Evolutionary conservation across 2,329 filamentous ascomycete genomes (phyloP).

Genomic region (Pseudocercospora musae): DNA sequence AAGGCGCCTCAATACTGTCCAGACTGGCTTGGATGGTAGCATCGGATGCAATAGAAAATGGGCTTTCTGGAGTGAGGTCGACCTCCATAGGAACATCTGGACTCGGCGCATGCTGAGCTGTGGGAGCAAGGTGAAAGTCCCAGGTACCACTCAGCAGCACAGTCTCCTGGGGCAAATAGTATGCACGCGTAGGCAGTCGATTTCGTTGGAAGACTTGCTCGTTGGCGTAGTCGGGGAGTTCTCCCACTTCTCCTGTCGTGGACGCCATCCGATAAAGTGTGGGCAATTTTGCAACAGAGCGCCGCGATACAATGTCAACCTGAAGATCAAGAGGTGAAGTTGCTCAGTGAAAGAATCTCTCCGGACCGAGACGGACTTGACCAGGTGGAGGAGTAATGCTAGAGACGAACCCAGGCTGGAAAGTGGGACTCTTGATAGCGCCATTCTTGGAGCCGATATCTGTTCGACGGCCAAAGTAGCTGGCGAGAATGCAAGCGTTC

Average conservation of each 20-base stretch:
- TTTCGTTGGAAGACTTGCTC: constrained; percentile 19
- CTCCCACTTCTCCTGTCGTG: background rate
- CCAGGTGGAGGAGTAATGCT: background rate
- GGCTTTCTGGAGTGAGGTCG: constrained; percentile 1
- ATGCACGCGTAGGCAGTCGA: constrained; percentile 14
- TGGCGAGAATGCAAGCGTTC: background rate
- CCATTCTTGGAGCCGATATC: constrained; percentile 1
- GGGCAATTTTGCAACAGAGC: background rate
- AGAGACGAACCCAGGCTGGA: background rate
- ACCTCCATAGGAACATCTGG: background rate
- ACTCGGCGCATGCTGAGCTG: constrained; percentile 14
- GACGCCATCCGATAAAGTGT: background rate
- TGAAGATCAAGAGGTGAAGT: background rate
- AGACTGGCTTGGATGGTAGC: background rate
- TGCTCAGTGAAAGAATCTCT: background rate
- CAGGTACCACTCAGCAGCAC: constrained; percentile 17
- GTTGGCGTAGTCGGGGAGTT: constrained; percentile 14
- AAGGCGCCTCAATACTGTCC: background rate
- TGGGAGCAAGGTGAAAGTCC: constrained; percentile 18
- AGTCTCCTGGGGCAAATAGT: constrained; percentile 12
- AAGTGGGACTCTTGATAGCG: background rate
- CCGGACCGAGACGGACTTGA: constrained; percentile 3
- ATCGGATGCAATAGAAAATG: background rate
- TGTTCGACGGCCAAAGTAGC: background rate
- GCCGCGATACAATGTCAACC: background rate